Base-by-base conservation (phyloP, 768 basidiomycete species). In the Inosperma sp. region DNA sequence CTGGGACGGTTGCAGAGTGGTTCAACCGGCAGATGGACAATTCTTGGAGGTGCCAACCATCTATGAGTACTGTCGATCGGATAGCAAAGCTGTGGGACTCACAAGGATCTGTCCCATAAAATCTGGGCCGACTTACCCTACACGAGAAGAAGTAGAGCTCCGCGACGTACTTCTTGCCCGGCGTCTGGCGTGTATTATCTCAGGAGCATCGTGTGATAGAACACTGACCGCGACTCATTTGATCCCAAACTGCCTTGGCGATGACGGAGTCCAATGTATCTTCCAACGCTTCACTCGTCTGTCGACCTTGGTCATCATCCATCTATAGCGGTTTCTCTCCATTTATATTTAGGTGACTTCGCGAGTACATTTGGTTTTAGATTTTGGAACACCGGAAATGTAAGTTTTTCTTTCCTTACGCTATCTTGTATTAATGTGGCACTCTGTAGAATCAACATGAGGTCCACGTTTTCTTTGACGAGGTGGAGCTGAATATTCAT, bases 261-360 rank as follows among this genome's bases (percentile, higher is more conserved):
- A 34, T 46, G 30, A 7, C 21, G 44, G 4, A 5, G 31, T 34
- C 31, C 31, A 21, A 46, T 34, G 35, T 13, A 34, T 46, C 45
- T 46, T 46, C 30, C 19, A 45, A 45, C 43, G 43, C 30, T 45
- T 45, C 43, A 45, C 43, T 44, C 27, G 29, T 31, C 43, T 44
- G 19, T 31, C 43, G 27, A 21, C 4, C 17, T 14, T 13, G 1
- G 43, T 44, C 43, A 30, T 44, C 41, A 43, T 43, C 42, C 17
- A 5, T 45, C 43, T 14, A 33, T 13, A 45, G 41, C 25, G 13
- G 8, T 43, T 43, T 27, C 41, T 43, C 42, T 44, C 27, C 17
- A 26, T 30, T 29, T 45, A 4, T 14, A 19, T 45, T 45, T 45
- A 3, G 13, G 16, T 27, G 30, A 2, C 27, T 19, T 45, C 5